Conservation (phyloP, 768 basidiomycete species). For the Lactarius evosmus region DNA sequence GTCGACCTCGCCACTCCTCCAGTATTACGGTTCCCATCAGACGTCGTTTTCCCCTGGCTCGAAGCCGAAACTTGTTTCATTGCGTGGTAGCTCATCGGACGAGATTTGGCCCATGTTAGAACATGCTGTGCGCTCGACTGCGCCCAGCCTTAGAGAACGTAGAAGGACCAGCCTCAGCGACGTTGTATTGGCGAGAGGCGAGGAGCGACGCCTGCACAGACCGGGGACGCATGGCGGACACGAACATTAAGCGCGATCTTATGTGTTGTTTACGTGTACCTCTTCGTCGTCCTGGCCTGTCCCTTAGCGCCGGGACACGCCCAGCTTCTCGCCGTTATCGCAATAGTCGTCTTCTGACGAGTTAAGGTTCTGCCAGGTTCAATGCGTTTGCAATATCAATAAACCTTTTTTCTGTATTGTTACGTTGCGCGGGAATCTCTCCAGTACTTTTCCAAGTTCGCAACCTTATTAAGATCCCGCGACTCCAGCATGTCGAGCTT, state of each 20-base stretch:
- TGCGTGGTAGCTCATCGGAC: slow-evolving; percentile 75
- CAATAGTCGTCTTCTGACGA: not conserved
- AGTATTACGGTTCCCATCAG: slow-evolving; percentile 53
- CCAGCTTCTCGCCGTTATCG: not conserved
- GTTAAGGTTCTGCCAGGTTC: not conserved
- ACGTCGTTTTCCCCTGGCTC: slow-evolving; percentile 31
- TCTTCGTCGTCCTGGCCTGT: too few species aligned
- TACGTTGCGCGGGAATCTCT: slow-evolving; percentile 15
- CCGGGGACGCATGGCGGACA: not conserved
- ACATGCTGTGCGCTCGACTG: slow-evolving; percentile 49
- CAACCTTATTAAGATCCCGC: slow-evolving; percentile 6
- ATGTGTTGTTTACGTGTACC: not conserved
- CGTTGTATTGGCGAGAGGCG: slow-evolving; percentile 41
- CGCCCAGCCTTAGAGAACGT: slow-evolving; percentile 55
- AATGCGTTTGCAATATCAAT: not conserved
- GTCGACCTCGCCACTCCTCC: slow-evolving; percentile 76
- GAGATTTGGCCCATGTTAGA: slow-evolving; percentile 90
- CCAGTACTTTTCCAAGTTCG: slow-evolving; percentile 12
- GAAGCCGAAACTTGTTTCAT: slow-evolving; percentile 51
- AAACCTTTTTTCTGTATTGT: not conserved
- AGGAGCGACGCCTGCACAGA: slow-evolving; percentile 19
- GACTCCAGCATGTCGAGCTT: slow-evolving; percentile 55
- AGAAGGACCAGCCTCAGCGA: slow-evolving; percentile 54
- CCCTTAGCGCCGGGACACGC: not conserved
- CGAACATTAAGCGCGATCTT: not conserved